Evolutionary conservation across 1,139 yeast species (phyloP), one percentile per base, ranked within the genome.

Genomic region (Wickerhamiella pararugosa): DNA sequence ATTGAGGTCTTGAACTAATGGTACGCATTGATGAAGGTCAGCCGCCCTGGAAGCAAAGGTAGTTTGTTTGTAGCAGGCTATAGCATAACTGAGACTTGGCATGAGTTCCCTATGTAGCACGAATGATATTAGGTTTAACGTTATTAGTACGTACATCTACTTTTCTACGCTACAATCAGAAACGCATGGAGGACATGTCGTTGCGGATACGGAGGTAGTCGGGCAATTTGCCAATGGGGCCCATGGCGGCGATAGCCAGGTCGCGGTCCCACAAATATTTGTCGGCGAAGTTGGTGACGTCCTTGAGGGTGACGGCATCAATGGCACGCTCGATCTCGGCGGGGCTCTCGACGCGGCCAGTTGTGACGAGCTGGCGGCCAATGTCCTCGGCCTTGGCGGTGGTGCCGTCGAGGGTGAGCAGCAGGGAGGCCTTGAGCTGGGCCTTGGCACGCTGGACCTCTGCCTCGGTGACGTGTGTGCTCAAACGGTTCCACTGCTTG

Each of bases 341-440:
- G 3, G 98, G 96, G 10, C 92, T 71, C 53, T 84, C 70, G 57
- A 96, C 75, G 56, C 72, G 76, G 33, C 98, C 98, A 3, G 97
- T 87, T 44, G 95, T 87, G 40, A 90, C 94, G 48, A 90, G 70
- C 62, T 92, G 98, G 60, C 98, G 78, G 33, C 98, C 98, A 54
- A 92, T 84, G 63, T 90, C 98, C 62, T 90, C 99, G 30, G 96
- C 97, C 46, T 87, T 79, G 4, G 96, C 92, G 5, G 97, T 86
- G 21, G 95, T 79, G 48, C 94, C 96, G 61, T 92, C 99, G 43
- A 90, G 69, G 8, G 94, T 83, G 46, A 90, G 68, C 43, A 90
- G 70, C 44, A 90, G 68, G 0, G 95, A 82, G 0, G 98, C 98
- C 64, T 87, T 87, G 51, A 90, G 70, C 63, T 87, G 96, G 2